Conservation (phyloP, 768 basidiomycete species). For the Hygrocybe punicea region DNA sequence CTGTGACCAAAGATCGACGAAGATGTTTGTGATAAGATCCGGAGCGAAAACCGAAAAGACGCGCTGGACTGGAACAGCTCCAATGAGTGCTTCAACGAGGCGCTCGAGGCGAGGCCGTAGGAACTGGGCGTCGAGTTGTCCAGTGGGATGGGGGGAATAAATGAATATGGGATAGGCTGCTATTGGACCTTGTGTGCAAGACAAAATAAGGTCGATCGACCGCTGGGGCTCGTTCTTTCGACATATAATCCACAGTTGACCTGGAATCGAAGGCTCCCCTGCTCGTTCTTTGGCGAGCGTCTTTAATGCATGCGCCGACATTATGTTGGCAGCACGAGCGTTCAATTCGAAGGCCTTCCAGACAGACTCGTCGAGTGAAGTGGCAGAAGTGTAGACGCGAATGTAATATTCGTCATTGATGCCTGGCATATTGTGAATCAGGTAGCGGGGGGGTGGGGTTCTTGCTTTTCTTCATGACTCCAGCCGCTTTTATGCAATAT, state of each 20-base stretch:
- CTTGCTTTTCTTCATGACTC: neutral
- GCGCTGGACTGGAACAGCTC: conserved; percentile 30
- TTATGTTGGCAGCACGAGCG: conserved; percentile 28
- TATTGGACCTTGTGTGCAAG: conserved; percentile 43
- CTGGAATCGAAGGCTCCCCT: neutral
- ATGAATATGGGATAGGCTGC: conserved; percentile 54
- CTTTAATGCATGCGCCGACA: conserved; percentile 19
- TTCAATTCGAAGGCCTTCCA: conserved; percentile 28
- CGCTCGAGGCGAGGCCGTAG: conserved; percentile 30
- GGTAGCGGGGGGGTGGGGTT: neutral
- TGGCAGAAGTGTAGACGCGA: conserved; percentile 24
- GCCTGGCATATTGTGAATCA: conserved; percentile 8
- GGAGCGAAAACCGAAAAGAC: conserved; percentile 51
- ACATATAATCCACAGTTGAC: conserved; percentile 36
- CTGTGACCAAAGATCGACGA: conserved; percentile 38
- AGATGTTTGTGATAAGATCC: conserved; percentile 34
- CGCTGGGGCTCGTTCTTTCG: conserved; percentile 20
- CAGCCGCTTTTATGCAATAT: too few relatives aligned
- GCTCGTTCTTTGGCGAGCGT: neutral
- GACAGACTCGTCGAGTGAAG: conserved; percentile 29
- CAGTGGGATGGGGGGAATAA: conserved; percentile 35
- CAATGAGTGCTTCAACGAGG: conserved; percentile 34
- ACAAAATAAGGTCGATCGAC: conserved; percentile 41
- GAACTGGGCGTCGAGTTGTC: conserved; percentile 26
- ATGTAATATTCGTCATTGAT: neutral